Conservation (phyloP, 208 protist genomes). For the Crithidia fasciculata region DNA sequence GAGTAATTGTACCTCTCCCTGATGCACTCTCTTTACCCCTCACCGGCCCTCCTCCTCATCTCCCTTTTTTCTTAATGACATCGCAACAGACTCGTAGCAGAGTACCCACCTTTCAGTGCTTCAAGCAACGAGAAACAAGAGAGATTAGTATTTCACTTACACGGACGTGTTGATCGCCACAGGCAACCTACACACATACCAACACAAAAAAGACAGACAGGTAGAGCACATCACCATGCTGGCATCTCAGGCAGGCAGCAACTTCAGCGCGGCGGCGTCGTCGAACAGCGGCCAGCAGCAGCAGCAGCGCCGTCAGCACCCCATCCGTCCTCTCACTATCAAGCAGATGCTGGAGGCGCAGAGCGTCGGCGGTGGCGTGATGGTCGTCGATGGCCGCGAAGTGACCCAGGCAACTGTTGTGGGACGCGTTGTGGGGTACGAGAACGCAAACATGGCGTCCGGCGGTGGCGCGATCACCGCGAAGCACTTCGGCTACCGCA, state of each 20-base stretch:
- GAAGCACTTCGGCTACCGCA: slow-evolving; percentile 86
- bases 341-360: slow-evolving; percentile 88
- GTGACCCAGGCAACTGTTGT: slow-evolving; percentile 87
- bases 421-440: slow-evolving; percentile 84
- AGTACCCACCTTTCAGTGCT: too few relatives aligned
- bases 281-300: slow-evolving; percentile 35
- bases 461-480: slow-evolving; percentile 75
- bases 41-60: too few relatives aligned
- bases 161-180: too few relatives aligned
- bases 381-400: slow-evolving; percentile 89
- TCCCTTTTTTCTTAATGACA: too few relatives aligned
- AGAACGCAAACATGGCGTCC: slow-evolving; percentile 58
- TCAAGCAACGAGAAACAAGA: too few relatives aligned
- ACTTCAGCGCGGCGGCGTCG: slow-evolving; percentile 33
- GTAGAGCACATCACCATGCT: slow-evolving; percentile 4
- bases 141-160: too few relatives aligned
- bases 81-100: too few relatives aligned
- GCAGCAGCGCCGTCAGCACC: slow-evolving; percentile 78
- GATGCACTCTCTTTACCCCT: too few relatives aligned
- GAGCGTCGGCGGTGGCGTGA: slow-evolving; percentile 84
- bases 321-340: slow-evolving; percentile 89
- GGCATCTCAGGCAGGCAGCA: slow-evolving; percentile 28
- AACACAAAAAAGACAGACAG: background rate
- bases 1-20: too few relatives aligned
- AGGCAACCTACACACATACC: background rate